Percentiles rank a stretch among this genome's conserved stretches.
Conservation (phyloP, 2,329 filamentous ascomycete species). For the Botryotinia narcissicola region DNA sequence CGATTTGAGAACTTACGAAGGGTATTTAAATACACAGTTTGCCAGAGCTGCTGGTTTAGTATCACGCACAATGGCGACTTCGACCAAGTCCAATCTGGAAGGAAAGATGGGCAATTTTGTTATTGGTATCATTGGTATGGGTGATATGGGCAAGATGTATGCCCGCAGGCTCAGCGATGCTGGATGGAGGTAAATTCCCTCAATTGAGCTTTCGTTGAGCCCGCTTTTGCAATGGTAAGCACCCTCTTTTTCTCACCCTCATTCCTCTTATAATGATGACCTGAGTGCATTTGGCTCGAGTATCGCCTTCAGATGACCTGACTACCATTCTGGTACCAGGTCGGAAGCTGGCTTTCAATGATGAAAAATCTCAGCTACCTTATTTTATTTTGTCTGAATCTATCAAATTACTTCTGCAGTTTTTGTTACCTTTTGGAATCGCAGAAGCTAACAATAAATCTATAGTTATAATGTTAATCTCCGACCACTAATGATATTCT, state of each 20-base stretch:
- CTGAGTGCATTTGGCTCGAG: slow-evolving; percentile 99
- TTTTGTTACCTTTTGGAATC: slow-evolving; percentile 16
- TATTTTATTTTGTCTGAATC: slow-evolving; percentile 81
- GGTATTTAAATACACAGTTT: neutral
- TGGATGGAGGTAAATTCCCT: slow-evolving; percentile 82
- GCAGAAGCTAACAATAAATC: slow-evolving; percentile 32
- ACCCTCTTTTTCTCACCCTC: slow-evolving; percentile 35
- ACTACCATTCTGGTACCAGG: slow-evolving; percentile 74
- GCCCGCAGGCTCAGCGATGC: slow-evolving; percentile 82
- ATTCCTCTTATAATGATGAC: slow-evolving; percentile 73
- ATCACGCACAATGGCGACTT: slow-evolving; percentile 11
- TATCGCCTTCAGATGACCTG: slow-evolving; percentile 65
- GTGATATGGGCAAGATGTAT: slow-evolving; percentile 99
- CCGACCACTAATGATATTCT: slow-evolving; percentile 9
- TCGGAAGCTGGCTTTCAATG: slow-evolving; percentile 72
- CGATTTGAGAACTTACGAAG: neutral
- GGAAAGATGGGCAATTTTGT: slow-evolving; percentile 53
- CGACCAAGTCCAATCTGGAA: slow-evolving; percentile 19
- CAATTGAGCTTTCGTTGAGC: slow-evolving; percentile 38
- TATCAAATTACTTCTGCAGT: slow-evolving; percentile 21
- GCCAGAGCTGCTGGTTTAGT: neutral
- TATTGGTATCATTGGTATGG: slow-evolving; percentile 97
- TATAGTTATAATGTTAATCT: neutral
- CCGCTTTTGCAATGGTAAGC: slow-evolving; percentile 33
- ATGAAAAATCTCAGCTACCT: slow-evolving; percentile 99